A percentile compares a stretch with the other conserved stretches of the same genome.
These are phyloP conservation scores for Citrus trifoliata DNA, from an alignment of 345 rosid genomes.

Conservation along the genomic window DNA sequence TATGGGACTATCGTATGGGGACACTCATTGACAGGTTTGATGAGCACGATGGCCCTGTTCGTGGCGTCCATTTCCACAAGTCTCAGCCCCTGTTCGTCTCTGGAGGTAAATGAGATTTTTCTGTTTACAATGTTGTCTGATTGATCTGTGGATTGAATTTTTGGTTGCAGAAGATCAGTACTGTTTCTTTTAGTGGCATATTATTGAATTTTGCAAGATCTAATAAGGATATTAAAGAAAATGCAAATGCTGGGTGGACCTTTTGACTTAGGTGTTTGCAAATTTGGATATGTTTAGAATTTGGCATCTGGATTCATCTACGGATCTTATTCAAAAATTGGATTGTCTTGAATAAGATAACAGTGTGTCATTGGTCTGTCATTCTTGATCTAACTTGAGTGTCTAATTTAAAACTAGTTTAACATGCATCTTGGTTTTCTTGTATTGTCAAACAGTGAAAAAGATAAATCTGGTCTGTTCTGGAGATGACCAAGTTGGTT, in stretches of 20 bases:
- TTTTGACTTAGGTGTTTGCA: neutral
- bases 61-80: slow-evolving; percentile 93
- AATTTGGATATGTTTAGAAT: neutral
- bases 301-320: neutral
- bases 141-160: neutral
- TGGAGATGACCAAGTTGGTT: neutral
- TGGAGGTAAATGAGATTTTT: slow-evolving; percentile 50
- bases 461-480: neutral
- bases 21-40: slow-evolving; percentile 91
- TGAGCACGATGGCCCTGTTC: slow-evolving; percentile 99
- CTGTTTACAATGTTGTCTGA: neutral
- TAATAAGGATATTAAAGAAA: neutral
- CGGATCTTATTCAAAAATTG: neutral
- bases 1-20: slow-evolving; percentile 99
- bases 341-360: neutral
- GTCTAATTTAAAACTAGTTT: neutral
- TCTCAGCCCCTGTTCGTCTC: slow-evolving; percentile 95
- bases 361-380: neutral
- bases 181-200: neutral
- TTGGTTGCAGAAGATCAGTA: neutral
- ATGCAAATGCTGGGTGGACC: neutral
- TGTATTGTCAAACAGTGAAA: neutral
- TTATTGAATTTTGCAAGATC: slow-evolving; percentile 9
- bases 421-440: neutral
- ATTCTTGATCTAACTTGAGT: neutral